Conservation (phyloP, 345 rosid genomes). For the Boechera divaricarpa region DNA sequence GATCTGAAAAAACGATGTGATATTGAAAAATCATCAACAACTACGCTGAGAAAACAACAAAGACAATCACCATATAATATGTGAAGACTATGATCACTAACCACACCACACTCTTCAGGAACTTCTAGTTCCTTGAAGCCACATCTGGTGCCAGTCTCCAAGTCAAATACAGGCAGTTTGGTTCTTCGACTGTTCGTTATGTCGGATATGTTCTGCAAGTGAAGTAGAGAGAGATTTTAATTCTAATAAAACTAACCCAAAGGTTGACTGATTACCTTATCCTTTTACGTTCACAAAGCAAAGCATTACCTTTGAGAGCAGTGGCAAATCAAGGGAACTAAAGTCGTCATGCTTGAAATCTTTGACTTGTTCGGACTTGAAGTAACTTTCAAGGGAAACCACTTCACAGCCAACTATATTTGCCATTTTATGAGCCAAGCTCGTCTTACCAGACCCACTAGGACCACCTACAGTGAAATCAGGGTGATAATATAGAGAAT, state of each 20-base stretch:
- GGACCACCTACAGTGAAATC: constrained; percentile 85
- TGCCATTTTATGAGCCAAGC: constrained; percentile 99
- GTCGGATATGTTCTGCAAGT: constrained; percentile 80
- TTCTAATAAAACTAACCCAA: constrained; percentile 15
- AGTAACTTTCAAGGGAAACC: constrained; percentile 97
- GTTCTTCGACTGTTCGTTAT: constrained; percentile 71
- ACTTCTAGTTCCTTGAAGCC: constrained; percentile 92
- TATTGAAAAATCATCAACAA: constrained; percentile 5
- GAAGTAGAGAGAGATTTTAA: constrained; percentile 29
- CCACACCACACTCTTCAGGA: constrained; percentile 98
- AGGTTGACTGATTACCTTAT: constrained; percentile 6
- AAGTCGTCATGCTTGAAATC: constrained; percentile 95
- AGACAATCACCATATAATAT: constrained; percentile 9
- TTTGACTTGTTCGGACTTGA: constrained; percentile 82
- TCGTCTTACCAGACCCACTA: constrained; percentile 99
- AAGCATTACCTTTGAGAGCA: constrained; percentile 84
- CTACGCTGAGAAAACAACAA: constrained; percentile 18
- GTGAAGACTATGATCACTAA: constrained; percentile 46
- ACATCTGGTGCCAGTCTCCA: constrained; percentile 89
- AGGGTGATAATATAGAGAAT: constrained; percentile 14
- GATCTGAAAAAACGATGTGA: constrained; percentile 59
- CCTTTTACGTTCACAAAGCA: constrained; percentile 19
- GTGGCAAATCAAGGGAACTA: constrained; percentile 77
- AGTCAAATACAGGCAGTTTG: constrained; percentile 79
- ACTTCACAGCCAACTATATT: constrained; percentile 99